phyloP scores from a whole-genome alignment of 352 stramenopile species.

The Phytophthora cajani region DNA sequence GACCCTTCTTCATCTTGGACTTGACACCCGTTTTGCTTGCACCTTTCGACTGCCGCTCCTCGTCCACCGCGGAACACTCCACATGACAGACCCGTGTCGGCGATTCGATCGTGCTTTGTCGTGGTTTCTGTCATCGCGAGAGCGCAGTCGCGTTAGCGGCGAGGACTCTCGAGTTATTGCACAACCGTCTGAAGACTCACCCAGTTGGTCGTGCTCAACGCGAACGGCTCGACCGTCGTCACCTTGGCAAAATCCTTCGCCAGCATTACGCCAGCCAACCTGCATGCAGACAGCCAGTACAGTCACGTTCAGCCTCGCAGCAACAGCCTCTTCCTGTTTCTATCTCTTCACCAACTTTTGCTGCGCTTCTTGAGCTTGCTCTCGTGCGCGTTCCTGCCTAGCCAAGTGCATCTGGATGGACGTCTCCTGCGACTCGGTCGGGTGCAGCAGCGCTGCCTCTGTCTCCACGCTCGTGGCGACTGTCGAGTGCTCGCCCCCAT shows the following conservation, averaged over 20 bases:
- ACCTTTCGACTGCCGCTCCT: slow-evolving; percentile 9
- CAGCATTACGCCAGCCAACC: slow-evolving; percentile 34
- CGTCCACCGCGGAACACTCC: slow-evolving; percentile 2
- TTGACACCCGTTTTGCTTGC: slow-evolving; percentile 9
- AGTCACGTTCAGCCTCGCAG: neutral
- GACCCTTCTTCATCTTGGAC: slow-evolving; percentile 29
- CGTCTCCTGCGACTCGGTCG: slow-evolving; percentile 62
- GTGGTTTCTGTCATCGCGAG: slow-evolving; percentile 28
- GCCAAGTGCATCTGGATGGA: slow-evolving; percentile 68
- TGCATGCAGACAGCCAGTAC: slow-evolving; percentile 20
- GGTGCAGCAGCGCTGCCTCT: slow-evolving; percentile 40
- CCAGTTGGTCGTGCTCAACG: slow-evolving; percentile 70
- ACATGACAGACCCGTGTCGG: neutral
- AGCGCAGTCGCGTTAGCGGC: neutral
- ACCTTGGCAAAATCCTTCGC: slow-evolving; percentile 67
- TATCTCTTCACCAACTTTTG: slow-evolving; percentile 41
- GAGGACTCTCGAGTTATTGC: neutral
- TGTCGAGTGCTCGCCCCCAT: neutral
- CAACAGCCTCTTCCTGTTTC: neutral
- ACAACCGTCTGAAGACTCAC: slow-evolving; percentile 17
- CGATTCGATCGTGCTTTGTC: slow-evolving; percentile 31
- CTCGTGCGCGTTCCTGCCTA: slow-evolving; percentile 58
- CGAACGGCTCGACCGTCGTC: slow-evolving; percentile 60
- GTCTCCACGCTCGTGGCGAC: slow-evolving; percentile 7
- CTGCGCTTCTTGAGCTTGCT: slow-evolving; percentile 43